Evolutionary conservation across 1,284 basidiomycete species (phyloP).

Genomic region (Lentinula novae-zelandiae): DNA sequence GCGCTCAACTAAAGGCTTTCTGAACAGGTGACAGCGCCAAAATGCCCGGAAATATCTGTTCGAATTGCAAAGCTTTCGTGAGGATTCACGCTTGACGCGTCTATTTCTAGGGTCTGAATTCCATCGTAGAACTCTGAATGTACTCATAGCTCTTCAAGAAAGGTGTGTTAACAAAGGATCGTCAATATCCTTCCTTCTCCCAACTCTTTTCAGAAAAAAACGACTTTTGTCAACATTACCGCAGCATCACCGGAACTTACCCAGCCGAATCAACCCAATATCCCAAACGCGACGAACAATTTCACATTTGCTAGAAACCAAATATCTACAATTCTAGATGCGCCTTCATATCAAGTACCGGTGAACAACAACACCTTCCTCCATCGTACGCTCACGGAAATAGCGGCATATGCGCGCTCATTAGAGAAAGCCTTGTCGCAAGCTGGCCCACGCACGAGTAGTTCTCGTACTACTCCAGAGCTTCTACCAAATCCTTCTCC

Average conservation of each 20-base stretch:
- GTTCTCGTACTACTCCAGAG: background rate
- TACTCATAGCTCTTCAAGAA: constrained; percentile 5
- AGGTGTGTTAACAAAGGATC: background rate
- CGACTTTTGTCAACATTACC: background rate
- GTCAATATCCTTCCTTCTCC: background rate
- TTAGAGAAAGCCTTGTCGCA: constrained; percentile 5
- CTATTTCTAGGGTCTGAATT: background rate
- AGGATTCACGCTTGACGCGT: background rate
- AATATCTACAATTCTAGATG: constrained; percentile 7
- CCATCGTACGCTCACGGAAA: constrained; percentile 3
- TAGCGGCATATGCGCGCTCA: constrained; percentile 7
- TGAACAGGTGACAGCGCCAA: constrained; percentile 13
- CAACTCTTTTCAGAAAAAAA: background rate
- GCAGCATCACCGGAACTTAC: background rate
- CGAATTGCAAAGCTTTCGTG: constrained; percentile 11
- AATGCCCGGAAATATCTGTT: constrained; percentile 14
- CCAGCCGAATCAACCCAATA: background rate
- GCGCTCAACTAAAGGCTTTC: background rate
- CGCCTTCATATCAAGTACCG: background rate
- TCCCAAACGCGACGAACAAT: background rate
- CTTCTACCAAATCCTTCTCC: background rate
- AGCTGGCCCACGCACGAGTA: background rate
- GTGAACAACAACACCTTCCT: background rate
- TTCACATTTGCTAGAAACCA: background rate
- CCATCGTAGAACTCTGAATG: constrained; percentile 7